phyloP scores from a whole-genome alignment of 2,329 filamentous ascomycete genomes.

The Colletotrichum sp. region DNA sequence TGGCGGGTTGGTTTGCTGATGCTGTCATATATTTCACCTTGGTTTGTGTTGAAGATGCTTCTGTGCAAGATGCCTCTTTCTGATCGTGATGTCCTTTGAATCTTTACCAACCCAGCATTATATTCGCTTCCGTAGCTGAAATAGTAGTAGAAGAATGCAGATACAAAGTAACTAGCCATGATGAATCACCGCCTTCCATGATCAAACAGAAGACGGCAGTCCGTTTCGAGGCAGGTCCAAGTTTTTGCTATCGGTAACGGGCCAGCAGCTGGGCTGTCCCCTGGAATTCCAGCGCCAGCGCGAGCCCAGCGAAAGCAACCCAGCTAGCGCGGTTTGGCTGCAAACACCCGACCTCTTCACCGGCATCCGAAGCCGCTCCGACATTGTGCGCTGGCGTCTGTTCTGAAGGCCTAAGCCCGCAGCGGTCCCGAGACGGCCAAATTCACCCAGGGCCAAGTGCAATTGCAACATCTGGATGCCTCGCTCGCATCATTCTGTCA shows the following conservation, averaged over 20 bases:
- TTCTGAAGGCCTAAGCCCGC: background rate
- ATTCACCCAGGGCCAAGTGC: background rate
- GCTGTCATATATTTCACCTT: background rate
- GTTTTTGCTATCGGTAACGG: background rate
- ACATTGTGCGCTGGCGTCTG: background rate
- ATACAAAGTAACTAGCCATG: background rate
- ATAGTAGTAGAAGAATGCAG: background rate
- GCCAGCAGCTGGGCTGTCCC: background rate
- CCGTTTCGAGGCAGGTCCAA: background rate
- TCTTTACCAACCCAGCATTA: background rate
- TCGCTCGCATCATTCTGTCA: background rate
- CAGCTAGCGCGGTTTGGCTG: background rate
- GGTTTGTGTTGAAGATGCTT: background rate
- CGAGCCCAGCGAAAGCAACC: background rate
- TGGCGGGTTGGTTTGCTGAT: background rate
- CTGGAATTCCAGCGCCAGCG: background rate
- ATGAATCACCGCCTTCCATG: background rate
- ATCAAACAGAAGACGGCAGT: background rate
- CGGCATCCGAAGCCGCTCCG: background rate
- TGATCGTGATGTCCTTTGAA: background rate
- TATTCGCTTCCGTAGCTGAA: background rate
- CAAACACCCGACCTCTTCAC: background rate
- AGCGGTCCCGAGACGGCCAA: constrained; percentile 17
- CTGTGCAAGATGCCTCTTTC: too few species aligned
- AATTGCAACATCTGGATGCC: constrained; percentile 7